Percentiles rank a stretch among this genome's conserved stretches.
Evolutionary conservation across 805 yeast species (phyloP).

Genomic region (Aciculoconidium aculeatum): DNA sequence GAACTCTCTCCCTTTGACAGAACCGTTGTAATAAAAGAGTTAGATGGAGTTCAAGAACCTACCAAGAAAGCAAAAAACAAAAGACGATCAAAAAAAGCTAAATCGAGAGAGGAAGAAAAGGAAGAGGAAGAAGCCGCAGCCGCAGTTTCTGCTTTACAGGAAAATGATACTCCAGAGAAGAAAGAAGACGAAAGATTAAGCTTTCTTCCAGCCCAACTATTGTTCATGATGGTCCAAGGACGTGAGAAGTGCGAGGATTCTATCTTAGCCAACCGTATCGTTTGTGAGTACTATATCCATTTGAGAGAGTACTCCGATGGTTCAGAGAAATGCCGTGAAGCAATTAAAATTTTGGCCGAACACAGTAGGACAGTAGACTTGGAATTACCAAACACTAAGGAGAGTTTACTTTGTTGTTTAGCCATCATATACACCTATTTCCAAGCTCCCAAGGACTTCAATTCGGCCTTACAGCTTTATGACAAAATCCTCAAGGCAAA

Average conservation of each 20-base stretch:
- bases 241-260: conserved; percentile 35
- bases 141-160: conserved; percentile 8
- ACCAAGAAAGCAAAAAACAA: conserved; percentile 15
- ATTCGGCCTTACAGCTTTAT: conserved; percentile 67
- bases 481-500: conserved; percentile 47
- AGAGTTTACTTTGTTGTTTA: conserved; percentile 55
- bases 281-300: conserved; percentile 54
- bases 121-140: conserved; percentile 10
- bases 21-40: conserved; percentile 2
- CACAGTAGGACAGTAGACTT: conserved; percentile 42
- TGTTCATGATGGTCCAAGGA: conserved; percentile 47
- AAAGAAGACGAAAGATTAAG: conserved; percentile 5
- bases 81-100: conserved; percentile 7
- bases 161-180: too few relatives aligned
- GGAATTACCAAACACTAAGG: conserved; percentile 45
- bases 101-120: conserved; percentile 8
- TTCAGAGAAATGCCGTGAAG: conserved; percentile 52
- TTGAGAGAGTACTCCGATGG: conserved; percentile 55
- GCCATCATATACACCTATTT: conserved; percentile 77
- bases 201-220: conserved; percentile 44
- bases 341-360: conserved; percentile 50
- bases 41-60: neutral
- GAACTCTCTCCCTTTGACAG: conserved; percentile 60
- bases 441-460: conserved; percentile 86
- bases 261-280: conserved; percentile 60